Evolutionary conservation across 2,329 filamentous ascomycete species (phyloP), one percentile per base, ranked within the genome.

Genomic region (Cyphellophora europaea): DNA sequence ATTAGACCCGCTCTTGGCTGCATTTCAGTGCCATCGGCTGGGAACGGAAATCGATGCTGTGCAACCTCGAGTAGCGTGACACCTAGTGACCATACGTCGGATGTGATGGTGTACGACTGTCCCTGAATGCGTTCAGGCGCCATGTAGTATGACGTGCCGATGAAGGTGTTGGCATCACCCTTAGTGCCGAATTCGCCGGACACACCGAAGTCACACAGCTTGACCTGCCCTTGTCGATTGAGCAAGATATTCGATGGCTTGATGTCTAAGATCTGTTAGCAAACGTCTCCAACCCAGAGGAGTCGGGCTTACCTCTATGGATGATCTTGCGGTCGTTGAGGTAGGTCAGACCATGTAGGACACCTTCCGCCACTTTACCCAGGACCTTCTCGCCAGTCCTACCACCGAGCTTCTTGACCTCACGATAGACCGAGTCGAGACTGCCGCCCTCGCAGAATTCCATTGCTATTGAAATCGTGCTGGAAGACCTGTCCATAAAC

Each of bases 71-170:
- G 77, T 32, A 98, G 65, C 2, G 91, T 96, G 35, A 98, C 91
- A 45, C 91, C 91, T 5, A 94, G 79, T 27, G 88, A 95, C 91
- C 91, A 98, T 37, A 98, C 91, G 51, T 98, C 91, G 5, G 87
- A 94, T 2, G 89, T 98, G 59, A 98, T 98, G 42, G 89, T 98
- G 61, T 98, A 98, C 32, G 82, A 89, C 65, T 96, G 86, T 39
- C 91, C 91, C 2, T 91, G 95, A 57, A 98, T 98, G 34, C 91
- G 82, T 60, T 98, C 91, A 0, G 91, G 91, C 3, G 91, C 91
- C 91, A 98, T 98, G 67, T 98, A 98, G 58, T 96, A 98, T 42
- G 85, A 93, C 10, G 91, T 98, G 44, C 91, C 91, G 55, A 98
- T 98, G 54, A 98, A 98, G 0, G 91, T 98, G 58, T 96, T 95